phyloP scores from a whole-genome alignment of 163 green algal genomes.

The Chlamydomonas reinhardtii region DNA sequence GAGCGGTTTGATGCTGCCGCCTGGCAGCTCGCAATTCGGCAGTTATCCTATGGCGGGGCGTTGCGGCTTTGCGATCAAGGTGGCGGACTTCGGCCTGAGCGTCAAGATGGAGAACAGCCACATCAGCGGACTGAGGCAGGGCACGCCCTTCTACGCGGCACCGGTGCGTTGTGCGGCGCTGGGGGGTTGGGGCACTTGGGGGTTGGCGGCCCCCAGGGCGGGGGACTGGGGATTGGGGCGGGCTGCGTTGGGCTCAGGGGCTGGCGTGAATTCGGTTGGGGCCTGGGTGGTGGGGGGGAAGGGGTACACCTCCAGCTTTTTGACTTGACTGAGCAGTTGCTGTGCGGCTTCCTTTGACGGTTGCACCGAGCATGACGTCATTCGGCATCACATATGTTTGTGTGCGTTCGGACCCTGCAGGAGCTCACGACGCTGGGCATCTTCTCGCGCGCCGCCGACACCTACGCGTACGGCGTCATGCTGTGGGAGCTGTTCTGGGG shows the following conservation, averaged over 20 bases:
- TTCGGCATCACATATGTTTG: no score
- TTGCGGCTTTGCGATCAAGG: slow-evolving; percentile 43
- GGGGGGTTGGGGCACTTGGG: no score
- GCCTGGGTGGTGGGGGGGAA: no score
- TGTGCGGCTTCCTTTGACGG: no score
- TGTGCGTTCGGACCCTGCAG: no score
- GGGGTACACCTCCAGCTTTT: no score
- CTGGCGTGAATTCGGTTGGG: no score
- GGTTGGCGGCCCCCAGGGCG: no score
- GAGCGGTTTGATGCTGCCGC: not conserved
- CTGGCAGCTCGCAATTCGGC: not conserved
- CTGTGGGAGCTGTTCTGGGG: slow-evolving; percentile 53
- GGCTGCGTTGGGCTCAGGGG: no score
- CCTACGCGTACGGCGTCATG: slow-evolving; percentile 55
- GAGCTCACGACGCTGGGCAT: slow-evolving; percentile 23
- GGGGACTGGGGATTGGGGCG: no score
- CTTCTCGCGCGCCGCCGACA: slow-evolving; percentile 47
- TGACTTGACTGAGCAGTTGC: no score
- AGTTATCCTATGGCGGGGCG: slow-evolving; percentile 5
- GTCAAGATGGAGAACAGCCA: slow-evolving; percentile 50
- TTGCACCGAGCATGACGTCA: no score
- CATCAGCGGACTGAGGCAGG: slow-evolving; percentile 35
- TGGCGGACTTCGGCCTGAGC: slow-evolving; percentile 46
- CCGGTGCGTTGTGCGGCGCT: not conserved
- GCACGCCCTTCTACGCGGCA: slow-evolving; percentile 42